Conservation (phyloP, 805 yeast species). For the Barnettozyma salicaria region DNA sequence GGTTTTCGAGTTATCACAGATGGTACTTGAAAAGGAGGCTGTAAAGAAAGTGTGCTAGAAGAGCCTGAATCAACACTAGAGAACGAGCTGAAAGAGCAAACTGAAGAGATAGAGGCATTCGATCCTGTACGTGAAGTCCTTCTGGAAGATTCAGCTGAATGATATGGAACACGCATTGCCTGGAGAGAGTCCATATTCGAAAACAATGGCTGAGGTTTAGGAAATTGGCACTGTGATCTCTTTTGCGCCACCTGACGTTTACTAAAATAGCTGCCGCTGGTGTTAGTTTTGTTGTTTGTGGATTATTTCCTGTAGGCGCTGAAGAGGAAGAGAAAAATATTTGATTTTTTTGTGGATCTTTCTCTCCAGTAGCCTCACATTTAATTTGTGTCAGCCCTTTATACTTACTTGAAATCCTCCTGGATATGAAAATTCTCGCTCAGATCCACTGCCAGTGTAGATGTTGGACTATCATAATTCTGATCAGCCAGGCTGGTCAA, state of each 20-base stretch:
- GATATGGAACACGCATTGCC: conserved; percentile 12
- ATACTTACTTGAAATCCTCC: conserved; percentile 16
- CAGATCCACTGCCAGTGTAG: conserved; percentile 34
- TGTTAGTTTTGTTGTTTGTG: background rate
- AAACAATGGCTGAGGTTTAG: conserved; percentile 5
- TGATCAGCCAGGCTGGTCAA: conserved; percentile 23
- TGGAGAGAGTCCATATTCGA: conserved; percentile 5
- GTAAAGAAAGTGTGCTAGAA: background rate
- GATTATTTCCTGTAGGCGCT: background rate
- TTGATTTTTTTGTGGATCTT: background rate
- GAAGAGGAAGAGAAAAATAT: background rate
- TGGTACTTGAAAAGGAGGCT: conserved; percentile 5
- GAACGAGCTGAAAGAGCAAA: conserved; percentile 20
- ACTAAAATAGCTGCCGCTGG: no score
- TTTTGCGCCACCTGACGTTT: no score
- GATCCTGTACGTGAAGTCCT: conserved; percentile 20
- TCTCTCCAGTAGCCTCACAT: no score
- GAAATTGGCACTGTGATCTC: conserved; percentile 1
- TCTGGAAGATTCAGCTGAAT: conserved; percentile 7
- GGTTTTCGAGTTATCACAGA: conserved; percentile 9
- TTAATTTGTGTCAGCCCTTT: no score
- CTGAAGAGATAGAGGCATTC: conserved; percentile 20
- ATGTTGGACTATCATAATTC: conserved; percentile 36
- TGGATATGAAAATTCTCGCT: conserved; percentile 33
- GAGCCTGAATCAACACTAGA: conserved; percentile 19